A percentile compares a stretch with the other conserved stretches of the same genome.
Evolutionary conservation across 805 yeast species (phyloP).

Genomic region (Suhomyces pyralidae): DNA sequence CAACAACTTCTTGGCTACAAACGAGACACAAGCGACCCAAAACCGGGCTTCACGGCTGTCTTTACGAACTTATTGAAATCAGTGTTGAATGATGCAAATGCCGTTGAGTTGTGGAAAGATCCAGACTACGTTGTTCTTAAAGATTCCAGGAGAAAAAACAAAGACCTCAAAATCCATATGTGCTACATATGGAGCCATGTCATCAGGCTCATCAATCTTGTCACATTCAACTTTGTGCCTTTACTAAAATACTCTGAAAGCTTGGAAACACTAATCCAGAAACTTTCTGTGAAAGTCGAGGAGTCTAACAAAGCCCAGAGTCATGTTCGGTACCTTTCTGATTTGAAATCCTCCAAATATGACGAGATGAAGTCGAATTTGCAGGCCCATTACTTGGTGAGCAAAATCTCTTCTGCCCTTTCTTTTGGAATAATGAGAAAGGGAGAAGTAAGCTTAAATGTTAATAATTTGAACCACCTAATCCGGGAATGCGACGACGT

Average conservation of each 20-base stretch:
- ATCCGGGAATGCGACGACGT: conserved; percentile 21
- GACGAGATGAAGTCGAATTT: conserved; percentile 18
- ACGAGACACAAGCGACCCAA: conserved; percentile 13
- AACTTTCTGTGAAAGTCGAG: conserved; percentile 19
- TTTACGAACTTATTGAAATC: conserved; percentile 19
- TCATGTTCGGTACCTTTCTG: conserved; percentile 22
- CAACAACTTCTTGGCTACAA: conserved; percentile 19
- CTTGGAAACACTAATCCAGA: conserved; percentile 16
- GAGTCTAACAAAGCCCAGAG: conserved; percentile 18
- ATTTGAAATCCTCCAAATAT: conserved; percentile 11
- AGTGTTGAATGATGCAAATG: conserved; percentile 11
- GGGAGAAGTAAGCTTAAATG: conserved; percentile 17
- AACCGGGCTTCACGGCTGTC: conserved; percentile 15
- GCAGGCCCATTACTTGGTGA: conserved; percentile 29
- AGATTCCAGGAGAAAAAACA: conserved; percentile 15
- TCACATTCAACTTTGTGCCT: conserved; percentile 23
- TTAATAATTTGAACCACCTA: conserved; percentile 17
- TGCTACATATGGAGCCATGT: conserved; percentile 35
- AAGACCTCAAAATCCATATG: conserved; percentile 26
- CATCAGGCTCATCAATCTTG: conserved; percentile 30
- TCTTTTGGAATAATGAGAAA: conserved; percentile 19
- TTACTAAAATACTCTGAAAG: conserved; percentile 19
- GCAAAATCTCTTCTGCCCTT: conserved; percentile 20
- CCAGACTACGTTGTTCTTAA: conserved; percentile 25
- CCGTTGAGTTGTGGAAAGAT: conserved; percentile 31